Conservation (phyloP, 2,329 filamentous ascomycete species). For the Fusarium lyarnte region DNA sequence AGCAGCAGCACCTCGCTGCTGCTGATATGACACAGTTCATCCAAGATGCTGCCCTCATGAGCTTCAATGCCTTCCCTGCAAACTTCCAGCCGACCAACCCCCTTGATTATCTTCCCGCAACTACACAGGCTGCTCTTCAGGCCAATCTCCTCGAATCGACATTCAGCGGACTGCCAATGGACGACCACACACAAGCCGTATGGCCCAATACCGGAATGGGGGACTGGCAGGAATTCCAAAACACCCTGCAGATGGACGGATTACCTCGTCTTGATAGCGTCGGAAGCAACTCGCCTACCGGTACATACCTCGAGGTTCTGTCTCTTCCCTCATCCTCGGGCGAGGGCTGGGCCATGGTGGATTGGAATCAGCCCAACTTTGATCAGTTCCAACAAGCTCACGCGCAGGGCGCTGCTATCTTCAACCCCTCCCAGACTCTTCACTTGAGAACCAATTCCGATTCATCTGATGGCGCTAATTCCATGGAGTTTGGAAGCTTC, state of each 20-base stretch:
- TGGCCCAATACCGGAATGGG: conserved; percentile 72
- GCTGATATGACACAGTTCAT: conserved; percentile 63
- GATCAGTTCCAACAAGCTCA: conserved; percentile 68
- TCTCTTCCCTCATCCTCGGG: conserved; percentile 85
- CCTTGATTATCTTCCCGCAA: conserved; percentile 69
- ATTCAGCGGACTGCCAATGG: conserved; percentile 68
- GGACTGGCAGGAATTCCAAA: conserved; percentile 83
- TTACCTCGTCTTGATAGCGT: conserved; percentile 53
- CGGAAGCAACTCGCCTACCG: conserved; percentile 57
- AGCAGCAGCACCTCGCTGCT: conserved; percentile 50
- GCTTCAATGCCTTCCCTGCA: conserved; percentile 62
- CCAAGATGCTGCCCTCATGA: conserved; percentile 66
- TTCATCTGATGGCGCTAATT: conserved; percentile 76
- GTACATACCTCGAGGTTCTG: conserved; percentile 80
- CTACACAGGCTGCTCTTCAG: conserved; percentile 72
- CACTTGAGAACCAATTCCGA: conserved; percentile 89
- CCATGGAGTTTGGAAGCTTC: conserved; percentile 78
- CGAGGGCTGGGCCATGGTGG: conserved; percentile 86
- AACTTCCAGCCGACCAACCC: conserved; percentile 64
- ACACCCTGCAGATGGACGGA: conserved; percentile 63
- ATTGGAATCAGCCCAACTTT: conserved; percentile 73
- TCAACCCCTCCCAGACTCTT: conserved; percentile 90
- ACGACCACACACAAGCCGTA: conserved; percentile 63
- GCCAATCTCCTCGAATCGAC: conserved; percentile 70
- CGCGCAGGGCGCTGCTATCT: conserved; percentile 73